phyloP scores from a whole-genome alignment of 2,329 filamentous ascomycete species.

The Leptodontidium sp. region DNA sequence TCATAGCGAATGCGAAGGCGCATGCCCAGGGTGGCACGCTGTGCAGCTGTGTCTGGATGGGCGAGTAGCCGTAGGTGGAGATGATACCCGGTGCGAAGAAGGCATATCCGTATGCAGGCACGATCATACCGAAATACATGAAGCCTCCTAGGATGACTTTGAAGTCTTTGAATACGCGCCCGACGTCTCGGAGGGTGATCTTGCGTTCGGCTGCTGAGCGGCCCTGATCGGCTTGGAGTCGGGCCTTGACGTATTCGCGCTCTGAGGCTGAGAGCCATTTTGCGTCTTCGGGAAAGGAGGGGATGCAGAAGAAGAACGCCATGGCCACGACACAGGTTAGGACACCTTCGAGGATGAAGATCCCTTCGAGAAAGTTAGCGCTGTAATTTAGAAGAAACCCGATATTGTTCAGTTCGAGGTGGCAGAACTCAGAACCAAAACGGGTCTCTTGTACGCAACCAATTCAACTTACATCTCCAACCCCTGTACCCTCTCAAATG shows the following conservation, averaged over 20 bases:
- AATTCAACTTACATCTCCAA: constrained; percentile 66
- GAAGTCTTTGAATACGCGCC: constrained; percentile 73
- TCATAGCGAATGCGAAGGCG: constrained; percentile 82
- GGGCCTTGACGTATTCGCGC: constrained; percentile 69
- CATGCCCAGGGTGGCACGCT: constrained; percentile 69
- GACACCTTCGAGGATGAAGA: constrained; percentile 80
- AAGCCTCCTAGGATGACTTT: constrained; percentile 78
- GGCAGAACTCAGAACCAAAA: neutral
- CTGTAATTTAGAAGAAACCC: neutral
- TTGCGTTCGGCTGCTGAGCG: constrained; percentile 68
- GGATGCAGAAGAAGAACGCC: constrained; percentile 73
- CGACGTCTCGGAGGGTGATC: constrained; percentile 65
- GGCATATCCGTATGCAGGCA: constrained; percentile 80
- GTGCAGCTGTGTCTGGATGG: constrained; percentile 60
- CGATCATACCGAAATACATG: constrained; percentile 84
- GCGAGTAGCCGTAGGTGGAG: constrained; percentile 67
- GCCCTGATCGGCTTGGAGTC: constrained; percentile 74
- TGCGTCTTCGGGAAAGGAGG: constrained; percentile 77
- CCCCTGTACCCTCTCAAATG: constrained; percentile 70
- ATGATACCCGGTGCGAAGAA: constrained; percentile 81
- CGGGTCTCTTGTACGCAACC: neutral
- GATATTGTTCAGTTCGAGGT: neutral
- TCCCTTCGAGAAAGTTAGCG: constrained; percentile 50
- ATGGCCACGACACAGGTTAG: constrained; percentile 69
- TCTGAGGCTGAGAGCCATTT: constrained; percentile 79